Base-by-base conservation (phyloP, 805 yeast species). In the Candida xyloterini region DNA sequence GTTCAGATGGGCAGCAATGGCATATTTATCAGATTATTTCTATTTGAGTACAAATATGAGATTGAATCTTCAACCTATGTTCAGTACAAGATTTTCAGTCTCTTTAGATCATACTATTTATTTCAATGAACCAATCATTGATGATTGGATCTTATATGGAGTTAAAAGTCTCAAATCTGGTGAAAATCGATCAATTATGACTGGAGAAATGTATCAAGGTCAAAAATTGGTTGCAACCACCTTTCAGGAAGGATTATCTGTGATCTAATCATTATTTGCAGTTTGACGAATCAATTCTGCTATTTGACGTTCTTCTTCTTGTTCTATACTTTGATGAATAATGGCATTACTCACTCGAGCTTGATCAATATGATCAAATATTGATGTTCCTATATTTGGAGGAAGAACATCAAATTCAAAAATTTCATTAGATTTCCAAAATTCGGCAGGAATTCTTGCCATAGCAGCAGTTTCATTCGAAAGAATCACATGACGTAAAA, bases 321-420 rank as follows among this genome's bases (percentile, higher is more conserved):
- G 37, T 24, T 51, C 56, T 27, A 51, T 13, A 24, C 54, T 46
- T 18, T 47, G 47, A 10, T 47, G 42, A 30, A 58, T 44, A 35
- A 74, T 57, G 4, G 71, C 69, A 4, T 70, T 62, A 1, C 73
- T 70, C 33, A 75, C 63, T 15, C 70, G 50, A 27, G 69, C 67
- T 33, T 70, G 74, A 50, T 75, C 76, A 13, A 75, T 68, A 49
- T 68, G 67, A 43, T 71, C 67, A 18, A 65, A 54, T 25, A 73
- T 56, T n/a, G 58, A 56, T 1, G 65, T 72, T 15, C 79, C 77
- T 7, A 62, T 60, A 13, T 31, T 31, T 8, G 95, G 93, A 2
- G 95, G 90, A 15, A 84, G 57, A 2, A 82, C 73, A 58, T 84
- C 95, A 54, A 74, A 84, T 49, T 84, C 95, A 53, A 67, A 78